These are phyloP conservation scores for Galerina sulciceps DNA, from an alignment of 768 basidiomycete genomes.

Conservation along the genomic window DNA sequence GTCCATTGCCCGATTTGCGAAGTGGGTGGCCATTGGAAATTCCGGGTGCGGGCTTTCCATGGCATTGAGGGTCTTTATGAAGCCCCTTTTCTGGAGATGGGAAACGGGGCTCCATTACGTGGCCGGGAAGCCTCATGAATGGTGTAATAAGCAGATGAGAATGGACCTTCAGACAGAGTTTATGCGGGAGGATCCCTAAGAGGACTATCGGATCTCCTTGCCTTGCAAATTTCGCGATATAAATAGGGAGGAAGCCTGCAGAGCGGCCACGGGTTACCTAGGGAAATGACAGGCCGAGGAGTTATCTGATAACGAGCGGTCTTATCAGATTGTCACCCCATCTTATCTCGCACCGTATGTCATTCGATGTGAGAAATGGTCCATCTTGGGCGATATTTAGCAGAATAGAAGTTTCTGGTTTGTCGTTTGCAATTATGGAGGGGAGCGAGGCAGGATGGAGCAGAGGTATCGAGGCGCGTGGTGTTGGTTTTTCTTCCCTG, in stretches of 20 bases:
- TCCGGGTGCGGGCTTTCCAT: neutral
- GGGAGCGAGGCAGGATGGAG: no score
- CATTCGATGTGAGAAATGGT: conserved; percentile 8
- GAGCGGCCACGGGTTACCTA: neutral
- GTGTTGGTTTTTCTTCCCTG: no score
- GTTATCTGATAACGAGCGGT: conserved; percentile 22
- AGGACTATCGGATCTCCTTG: conserved; percentile 3
- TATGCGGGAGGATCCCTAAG: neutral
- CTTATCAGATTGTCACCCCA: conserved; percentile 21
- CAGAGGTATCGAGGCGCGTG: no score
- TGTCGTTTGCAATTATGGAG: no score
- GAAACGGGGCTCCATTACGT: neutral
- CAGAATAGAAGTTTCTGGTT: neutral
- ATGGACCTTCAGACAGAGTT: neutral
- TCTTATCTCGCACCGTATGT: conserved; percentile 19
- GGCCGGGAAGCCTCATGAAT: neutral
- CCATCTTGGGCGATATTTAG: conserved; percentile 4
- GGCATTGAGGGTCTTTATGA: neutral
- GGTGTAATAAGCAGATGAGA: neutral
- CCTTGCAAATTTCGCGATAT: neutral
- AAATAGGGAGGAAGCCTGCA: conserved; percentile 6
- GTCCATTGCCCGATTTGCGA: neutral
- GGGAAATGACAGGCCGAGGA: conserved; percentile 5
- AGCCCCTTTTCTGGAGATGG: neutral
- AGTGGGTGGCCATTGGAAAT: conserved; percentile 1